phyloP scores from a whole-genome alignment of 495 filamentous ascomycete genomes.

The Podospora conica region DNA sequence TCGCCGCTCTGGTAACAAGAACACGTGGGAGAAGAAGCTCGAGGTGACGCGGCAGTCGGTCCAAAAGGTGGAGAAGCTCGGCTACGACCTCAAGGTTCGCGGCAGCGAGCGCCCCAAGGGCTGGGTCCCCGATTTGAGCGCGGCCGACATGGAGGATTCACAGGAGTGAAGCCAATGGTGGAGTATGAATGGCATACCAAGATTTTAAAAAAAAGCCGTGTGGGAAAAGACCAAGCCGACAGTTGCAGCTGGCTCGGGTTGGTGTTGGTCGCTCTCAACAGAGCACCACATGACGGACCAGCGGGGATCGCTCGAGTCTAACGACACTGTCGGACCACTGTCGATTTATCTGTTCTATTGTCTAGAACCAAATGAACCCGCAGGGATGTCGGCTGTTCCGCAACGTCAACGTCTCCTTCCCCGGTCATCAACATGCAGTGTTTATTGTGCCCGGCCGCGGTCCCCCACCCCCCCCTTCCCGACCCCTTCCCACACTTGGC shows the following conservation, averaged over 20 bases:
- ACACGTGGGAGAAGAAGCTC: slow-evolving; percentile 63
- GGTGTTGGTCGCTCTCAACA: neutral
- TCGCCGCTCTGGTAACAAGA: slow-evolving; percentile 39
- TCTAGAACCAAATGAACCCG: neutral
- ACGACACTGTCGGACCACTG: neutral
- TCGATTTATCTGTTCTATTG: neutral
- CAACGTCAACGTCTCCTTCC: neutral
- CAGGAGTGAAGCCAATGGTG: slow-evolving; percentile 12
- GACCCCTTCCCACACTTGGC: neutral
- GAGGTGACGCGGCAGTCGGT: slow-evolving; percentile 83
- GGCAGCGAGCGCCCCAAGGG: slow-evolving; percentile 86
- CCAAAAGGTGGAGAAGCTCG: slow-evolving; percentile 85
- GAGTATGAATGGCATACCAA: neutral
- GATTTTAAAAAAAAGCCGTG: too few relatives aligned
- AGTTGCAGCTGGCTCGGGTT: too few relatives aligned
- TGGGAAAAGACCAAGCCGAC: neutral
- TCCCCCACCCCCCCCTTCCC: neutral
- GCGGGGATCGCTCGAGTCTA: neutral
- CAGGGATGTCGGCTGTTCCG: neutral
- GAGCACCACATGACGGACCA: neutral
- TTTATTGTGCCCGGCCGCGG: neutral
- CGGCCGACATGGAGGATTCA: slow-evolving; percentile 17
- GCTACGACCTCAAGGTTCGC: slow-evolving; percentile 78
- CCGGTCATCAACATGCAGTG: neutral
- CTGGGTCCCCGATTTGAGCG: slow-evolving; percentile 77